Percentiles rank a stretch among this genome's conserved stretches.
Conservation (phyloP, 2,329 filamentous ascomycete species). For the Ophiostoma ulmi region DNA sequence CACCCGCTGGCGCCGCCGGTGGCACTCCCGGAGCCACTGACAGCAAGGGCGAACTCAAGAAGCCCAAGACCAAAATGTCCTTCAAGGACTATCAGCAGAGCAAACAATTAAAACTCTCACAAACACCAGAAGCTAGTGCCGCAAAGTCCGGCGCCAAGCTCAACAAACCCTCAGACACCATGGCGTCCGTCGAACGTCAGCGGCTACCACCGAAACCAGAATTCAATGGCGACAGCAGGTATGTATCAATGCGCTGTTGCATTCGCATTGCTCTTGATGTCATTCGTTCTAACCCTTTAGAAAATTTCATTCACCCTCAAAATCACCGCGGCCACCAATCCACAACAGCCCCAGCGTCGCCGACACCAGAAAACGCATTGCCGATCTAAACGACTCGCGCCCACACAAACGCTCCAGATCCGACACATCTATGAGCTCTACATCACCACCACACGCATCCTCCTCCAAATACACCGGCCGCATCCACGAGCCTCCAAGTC, state of each 20-base stretch:
- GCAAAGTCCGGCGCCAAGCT: slow-evolving; percentile 28
- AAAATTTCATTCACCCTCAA: slow-evolving; percentile 29
- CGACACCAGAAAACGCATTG: slow-evolving; percentile 44
- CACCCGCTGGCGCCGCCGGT: background rate
- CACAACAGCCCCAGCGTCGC: slow-evolving; percentile 37
- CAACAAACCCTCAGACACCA: slow-evolving; percentile 25
- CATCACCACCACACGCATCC: slow-evolving; percentile 21
- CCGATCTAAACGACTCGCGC: slow-evolving; percentile 44
- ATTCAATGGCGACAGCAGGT: slow-evolving; percentile 32
- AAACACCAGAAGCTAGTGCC: slow-evolving; percentile 38
- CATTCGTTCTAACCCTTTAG: slow-evolving; percentile 28
- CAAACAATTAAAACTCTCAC: slow-evolving; percentile 43
- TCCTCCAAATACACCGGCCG: slow-evolving; percentile 20
- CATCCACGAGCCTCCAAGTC: slow-evolving; percentile 24
- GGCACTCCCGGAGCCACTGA: slow-evolving; percentile 30
- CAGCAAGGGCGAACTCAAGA: slow-evolving; percentile 30
- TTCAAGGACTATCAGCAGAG: slow-evolving; percentile 56
- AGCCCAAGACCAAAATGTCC: slow-evolving; percentile 43
- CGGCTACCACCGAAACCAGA: slow-evolving; percentile 26
- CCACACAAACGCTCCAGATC: slow-evolving; percentile 45
- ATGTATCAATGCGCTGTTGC: slow-evolving; percentile 5
- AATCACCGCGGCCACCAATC: slow-evolving; percentile 30
- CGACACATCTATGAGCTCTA: slow-evolving; percentile 33
- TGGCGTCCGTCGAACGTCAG: slow-evolving; percentile 22
- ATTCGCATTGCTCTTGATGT: background rate